Conservation (phyloP, 2,329 filamentous ascomycete genomes). For the Clathrospora elynae region DNA sequence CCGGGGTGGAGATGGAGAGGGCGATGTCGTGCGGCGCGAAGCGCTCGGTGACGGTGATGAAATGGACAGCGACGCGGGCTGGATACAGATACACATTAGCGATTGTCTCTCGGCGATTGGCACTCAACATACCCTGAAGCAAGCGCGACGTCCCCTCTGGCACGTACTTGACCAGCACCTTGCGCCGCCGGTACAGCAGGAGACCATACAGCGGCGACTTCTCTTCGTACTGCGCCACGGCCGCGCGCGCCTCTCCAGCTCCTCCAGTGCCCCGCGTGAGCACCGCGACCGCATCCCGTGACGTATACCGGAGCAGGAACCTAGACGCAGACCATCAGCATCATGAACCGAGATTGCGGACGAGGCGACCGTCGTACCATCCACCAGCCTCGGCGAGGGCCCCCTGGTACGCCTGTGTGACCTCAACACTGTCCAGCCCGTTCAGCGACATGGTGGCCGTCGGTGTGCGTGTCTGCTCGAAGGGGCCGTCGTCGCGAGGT, state of each 20-base stretch:
- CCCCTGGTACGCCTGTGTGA: conserved; percentile 83
- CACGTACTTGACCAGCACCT: conserved; percentile 89
- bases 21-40: conserved; percentile 87
- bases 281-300: conserved; percentile 84
- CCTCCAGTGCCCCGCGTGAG: conserved; percentile 78
- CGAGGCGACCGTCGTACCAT: conserved; percentile 70
- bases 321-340: conserved; percentile 56
- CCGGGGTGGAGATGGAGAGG: conserved; percentile 74
- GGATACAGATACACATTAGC: conserved; percentile 11
- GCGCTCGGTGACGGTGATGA: conserved; percentile 64
- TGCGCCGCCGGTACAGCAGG: conserved; percentile 84
- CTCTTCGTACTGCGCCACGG: conserved; percentile 79
- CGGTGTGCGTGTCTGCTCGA: no score
- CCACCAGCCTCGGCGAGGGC: conserved; percentile 83
- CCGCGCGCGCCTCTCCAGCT: conserved; percentile 79
- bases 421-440: conserved; percentile 80
- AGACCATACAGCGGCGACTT: conserved; percentile 90
- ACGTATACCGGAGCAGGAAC: conserved; percentile 92
- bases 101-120: background rate
- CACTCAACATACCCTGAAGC: conserved; percentile 73
- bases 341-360: conserved; percentile 15
- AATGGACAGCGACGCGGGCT: conserved; percentile 81
- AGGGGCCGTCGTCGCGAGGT: no score
- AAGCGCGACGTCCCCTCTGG: conserved; percentile 89
- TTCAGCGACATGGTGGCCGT: conserved; percentile 89